A percentile compares a stretch with the other conserved stretches of the same genome.
Evolutionary conservation across 495 filamentous ascomycete genomes (phyloP).

Genomic region (Talaromyces proteolyticus): DNA sequence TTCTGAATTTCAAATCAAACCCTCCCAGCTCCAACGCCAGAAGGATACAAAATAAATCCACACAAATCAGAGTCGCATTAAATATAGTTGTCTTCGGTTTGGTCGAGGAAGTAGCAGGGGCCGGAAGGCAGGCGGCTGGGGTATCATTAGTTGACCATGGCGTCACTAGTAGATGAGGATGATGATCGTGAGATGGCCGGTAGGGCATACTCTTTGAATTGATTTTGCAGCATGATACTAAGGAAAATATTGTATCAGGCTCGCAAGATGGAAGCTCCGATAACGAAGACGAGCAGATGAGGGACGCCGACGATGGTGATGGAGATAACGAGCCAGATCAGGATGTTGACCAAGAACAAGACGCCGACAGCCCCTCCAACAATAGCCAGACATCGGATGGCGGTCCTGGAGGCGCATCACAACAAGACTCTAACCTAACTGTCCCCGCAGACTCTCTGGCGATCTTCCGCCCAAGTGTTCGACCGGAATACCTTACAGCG

Average conservation of each 20-base stretch:
- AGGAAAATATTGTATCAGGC: constrained; percentile 20
- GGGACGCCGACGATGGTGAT: constrained; percentile 51
- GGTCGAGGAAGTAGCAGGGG: not conserved
- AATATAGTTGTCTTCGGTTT: not conserved
- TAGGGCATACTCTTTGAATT: constrained; percentile 12
- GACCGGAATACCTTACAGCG: constrained; percentile 78
- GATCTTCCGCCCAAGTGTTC: constrained; percentile 56
- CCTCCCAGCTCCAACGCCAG: no score
- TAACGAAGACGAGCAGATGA: constrained; percentile 65
- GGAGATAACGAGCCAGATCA: constrained; percentile 59
- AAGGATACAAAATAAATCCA: not conserved
- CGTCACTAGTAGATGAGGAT: constrained; percentile 34
- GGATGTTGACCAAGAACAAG: constrained; percentile 60
- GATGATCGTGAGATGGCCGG: constrained; percentile 52
- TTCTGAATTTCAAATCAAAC: no score
- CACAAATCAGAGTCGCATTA: no score
- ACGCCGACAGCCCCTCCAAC: constrained; percentile 46
- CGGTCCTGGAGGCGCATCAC: constrained; percentile 25
- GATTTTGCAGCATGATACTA: constrained; percentile 7
- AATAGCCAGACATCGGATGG: constrained; percentile 41
- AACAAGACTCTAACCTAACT: constrained; percentile 35
- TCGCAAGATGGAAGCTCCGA: constrained; percentile 64
- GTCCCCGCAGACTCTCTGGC: constrained; percentile 24
- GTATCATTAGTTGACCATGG: not conserved
- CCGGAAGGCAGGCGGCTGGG: not conserved